Percentiles rank a stretch among this genome's conserved stretches.
These are phyloP conservation scores for Aspergillus pseudoglaucus DNA, from an alignment of 2,329 filamentous ascomycete species.

Conservation along the genomic window DNA sequence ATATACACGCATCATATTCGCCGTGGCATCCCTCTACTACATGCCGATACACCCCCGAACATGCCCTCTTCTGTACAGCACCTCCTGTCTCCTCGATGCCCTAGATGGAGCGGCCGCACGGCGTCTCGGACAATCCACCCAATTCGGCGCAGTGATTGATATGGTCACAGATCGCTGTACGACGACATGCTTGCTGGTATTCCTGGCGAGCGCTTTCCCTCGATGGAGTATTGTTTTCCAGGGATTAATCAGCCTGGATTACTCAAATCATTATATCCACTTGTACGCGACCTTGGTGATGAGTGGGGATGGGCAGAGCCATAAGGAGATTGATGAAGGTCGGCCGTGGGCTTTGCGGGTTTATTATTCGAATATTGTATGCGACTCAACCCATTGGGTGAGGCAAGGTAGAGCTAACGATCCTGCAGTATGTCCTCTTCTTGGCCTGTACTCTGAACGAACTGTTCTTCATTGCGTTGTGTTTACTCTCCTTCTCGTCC, in stretches of 20 bases:
- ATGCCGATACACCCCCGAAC: slow-evolving; percentile 96
- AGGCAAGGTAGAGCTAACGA: neutral
- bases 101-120: slow-evolving; percentile 86
- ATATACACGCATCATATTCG: slow-evolving; percentile 67
- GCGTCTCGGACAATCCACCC: slow-evolving; percentile 75
- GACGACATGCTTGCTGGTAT: slow-evolving; percentile 84
- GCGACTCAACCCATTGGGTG: slow-evolving; percentile 19
- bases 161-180: slow-evolving; percentile 97
- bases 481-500: slow-evolving; percentile 77
- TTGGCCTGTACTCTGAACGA: slow-evolving; percentile 80
- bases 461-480: slow-evolving; percentile 90
- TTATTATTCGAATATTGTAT: slow-evolving; percentile 91
- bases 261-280: slow-evolving; percentile 84
- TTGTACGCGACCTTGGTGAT: slow-evolving; percentile 70
- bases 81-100: slow-evolving; percentile 88
- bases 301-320: slow-evolving; percentile 63
- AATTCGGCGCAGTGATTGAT: slow-evolving; percentile 88
- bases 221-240: slow-evolving; percentile 89
- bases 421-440: slow-evolving; percentile 72
- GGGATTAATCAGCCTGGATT: slow-evolving; percentile 78
- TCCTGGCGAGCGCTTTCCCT: slow-evolving; percentile 86
- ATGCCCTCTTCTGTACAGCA: slow-evolving; percentile 71
- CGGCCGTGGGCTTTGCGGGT: slow-evolving; percentile 79
- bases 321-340: slow-evolving; percentile 84
- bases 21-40: slow-evolving; percentile 85